Conservation (phyloP, 768 basidiomycete species). For the Flagelloscypha sp. region DNA sequence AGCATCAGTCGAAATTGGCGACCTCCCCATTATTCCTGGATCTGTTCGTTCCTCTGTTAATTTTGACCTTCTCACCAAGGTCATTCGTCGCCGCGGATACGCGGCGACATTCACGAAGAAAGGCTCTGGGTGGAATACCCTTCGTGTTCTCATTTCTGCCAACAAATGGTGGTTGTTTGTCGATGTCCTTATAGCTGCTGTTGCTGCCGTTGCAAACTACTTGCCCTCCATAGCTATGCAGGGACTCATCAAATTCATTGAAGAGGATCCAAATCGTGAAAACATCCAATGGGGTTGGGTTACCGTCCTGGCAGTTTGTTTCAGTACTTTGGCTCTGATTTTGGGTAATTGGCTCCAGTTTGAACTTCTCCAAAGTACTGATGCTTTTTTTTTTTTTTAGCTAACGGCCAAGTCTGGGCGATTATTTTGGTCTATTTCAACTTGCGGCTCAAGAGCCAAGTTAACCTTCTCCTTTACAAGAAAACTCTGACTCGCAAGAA, state of each 20-base stretch:
- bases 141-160: constrained; percentile 33
- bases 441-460: constrained; percentile 45
- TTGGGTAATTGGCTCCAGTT: too few species aligned
- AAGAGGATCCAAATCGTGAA: constrained; percentile 48
- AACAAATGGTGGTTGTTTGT: constrained; percentile 24
- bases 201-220: constrained; percentile 41
- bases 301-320: constrained; percentile 61
- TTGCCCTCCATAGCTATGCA: constrained; percentile 41
- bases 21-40: constrained; percentile 49
- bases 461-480: constrained; percentile 56
- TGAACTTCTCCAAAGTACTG: too few species aligned
- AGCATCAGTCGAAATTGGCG: constrained; percentile 52
- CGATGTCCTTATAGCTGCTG: constrained; percentile 28
- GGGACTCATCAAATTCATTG: constrained; percentile 46
- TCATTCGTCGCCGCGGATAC: too few species aligned
- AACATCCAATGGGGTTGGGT: constrained; percentile 70
- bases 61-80: too few species aligned
- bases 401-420: constrained; percentile 47
- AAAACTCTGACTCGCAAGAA: constrained; percentile 67
- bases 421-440: constrained; percentile 45
- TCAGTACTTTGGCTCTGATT: constrained; percentile 25
- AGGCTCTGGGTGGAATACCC: constrained; percentile 41
- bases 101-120: constrained; percentile 24
- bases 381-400: constrained; percentile 39
- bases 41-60: constrained; percentile 38